Percentiles rank a stretch among this genome's conserved stretches.
These are phyloP conservation scores for Metschnikowia matae DNA, from an alignment of 805 yeast species.

Conservation along the genomic window DNA sequence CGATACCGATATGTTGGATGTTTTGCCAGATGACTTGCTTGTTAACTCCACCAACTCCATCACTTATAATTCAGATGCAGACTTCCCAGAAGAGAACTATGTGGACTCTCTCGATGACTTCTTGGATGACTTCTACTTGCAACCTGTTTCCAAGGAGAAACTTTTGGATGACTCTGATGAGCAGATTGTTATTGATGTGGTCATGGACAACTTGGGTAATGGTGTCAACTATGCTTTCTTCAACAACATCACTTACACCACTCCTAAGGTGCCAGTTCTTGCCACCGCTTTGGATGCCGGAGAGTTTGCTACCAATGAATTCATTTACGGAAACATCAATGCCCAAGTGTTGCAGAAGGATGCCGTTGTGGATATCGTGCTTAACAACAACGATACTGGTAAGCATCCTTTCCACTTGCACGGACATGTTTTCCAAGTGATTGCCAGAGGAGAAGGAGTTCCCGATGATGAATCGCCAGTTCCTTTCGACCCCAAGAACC, in stretches of 20 bases:
- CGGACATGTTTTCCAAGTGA: constrained; percentile 85
- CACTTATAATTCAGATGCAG: constrained; percentile 44
- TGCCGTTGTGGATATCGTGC: constrained; percentile 71
- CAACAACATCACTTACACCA: constrained; percentile 74
- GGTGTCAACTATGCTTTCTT: constrained; percentile 97
- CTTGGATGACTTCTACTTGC: constrained; percentile 38
- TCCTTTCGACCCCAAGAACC: constrained; percentile 48
- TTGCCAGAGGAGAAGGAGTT: constrained; percentile 64
- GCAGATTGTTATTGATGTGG: constrained; percentile 64
- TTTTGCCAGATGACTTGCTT: constrained; percentile 56
- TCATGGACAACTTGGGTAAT: constrained; percentile 77
- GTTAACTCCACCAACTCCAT: constrained; percentile 75
- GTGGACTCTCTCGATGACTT: constrained; percentile 43
- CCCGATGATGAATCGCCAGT: constrained; percentile 52
- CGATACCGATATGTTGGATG: constrained; percentile 82
- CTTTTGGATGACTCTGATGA: constrained; percentile 64
- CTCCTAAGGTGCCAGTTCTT: constrained; percentile 84
- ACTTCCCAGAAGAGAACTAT: constrained; percentile 40
- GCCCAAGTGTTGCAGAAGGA: constrained; percentile 64
- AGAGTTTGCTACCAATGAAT: constrained; percentile 47
- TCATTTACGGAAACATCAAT: constrained; percentile 78
- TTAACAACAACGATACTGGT: constrained; percentile 88
- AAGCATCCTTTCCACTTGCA: constrained; percentile 97
- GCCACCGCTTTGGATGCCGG: constrained; percentile 76
- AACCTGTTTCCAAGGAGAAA: constrained; percentile 32